phyloP scores from a whole-genome alignment of 164 flowering plant species.

The Nymphaea thermarum region DNA sequence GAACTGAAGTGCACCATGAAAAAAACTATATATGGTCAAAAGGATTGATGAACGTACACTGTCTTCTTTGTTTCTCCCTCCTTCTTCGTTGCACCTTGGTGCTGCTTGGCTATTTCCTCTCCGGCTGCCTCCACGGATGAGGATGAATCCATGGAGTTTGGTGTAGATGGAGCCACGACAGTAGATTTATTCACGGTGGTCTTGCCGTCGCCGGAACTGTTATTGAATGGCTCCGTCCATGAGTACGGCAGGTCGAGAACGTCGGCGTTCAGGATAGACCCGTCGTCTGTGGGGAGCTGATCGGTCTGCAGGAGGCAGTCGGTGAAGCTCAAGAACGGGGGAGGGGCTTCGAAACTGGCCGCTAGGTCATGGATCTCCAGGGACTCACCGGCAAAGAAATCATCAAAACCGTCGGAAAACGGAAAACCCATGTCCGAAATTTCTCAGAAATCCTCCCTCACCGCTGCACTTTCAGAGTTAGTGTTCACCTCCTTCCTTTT shows the following conservation, averaged over 20 bases:
- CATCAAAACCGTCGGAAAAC: conserved; percentile 12
- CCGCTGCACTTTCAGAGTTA: background rate
- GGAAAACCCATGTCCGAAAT: conserved; percentile 1
- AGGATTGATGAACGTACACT: conserved; percentile 31
- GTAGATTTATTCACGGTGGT: conserved; percentile 6
- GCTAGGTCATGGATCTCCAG: background rate
- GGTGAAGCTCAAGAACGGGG: conserved; percentile 31
- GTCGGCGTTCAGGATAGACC: conserved; percentile 12
- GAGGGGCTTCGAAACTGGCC: conserved; percentile 5
- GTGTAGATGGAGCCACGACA: conserved; percentile 21
- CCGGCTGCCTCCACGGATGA: conserved; percentile 43
- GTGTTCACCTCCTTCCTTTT: background rate
- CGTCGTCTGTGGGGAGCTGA: conserved; percentile 24
- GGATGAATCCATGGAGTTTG: conserved; percentile 50
- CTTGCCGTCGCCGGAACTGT: conserved; percentile 13
- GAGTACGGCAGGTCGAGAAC: conserved; percentile 38
- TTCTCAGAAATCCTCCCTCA: background rate
- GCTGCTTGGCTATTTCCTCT: conserved; percentile 31
- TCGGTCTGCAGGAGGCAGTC: conserved; percentile 16
- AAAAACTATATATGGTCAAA: background rate
- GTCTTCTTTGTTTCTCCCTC: conserved; percentile 35
- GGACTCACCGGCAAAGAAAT: background rate
- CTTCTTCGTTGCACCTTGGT: conserved; percentile 13
- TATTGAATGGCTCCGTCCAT: conserved; percentile 28
- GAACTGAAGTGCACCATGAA: background rate